Evolutionary conservation across 805 yeast species (phyloP).

Genomic region (Komagataella pastoris): DNA sequence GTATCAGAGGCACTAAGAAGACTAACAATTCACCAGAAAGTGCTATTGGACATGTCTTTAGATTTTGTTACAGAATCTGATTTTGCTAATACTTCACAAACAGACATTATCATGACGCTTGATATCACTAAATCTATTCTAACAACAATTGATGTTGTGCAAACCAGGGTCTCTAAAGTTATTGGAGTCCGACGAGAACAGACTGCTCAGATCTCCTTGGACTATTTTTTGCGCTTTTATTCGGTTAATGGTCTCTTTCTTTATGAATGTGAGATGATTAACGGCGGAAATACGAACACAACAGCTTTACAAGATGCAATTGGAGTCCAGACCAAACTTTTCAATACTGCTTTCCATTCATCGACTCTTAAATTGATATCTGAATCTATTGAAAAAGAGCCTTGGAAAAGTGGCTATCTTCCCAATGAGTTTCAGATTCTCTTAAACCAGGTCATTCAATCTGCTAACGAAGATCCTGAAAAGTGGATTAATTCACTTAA

Average conservation of each 20-base stretch:
- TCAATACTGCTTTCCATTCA: constrained; percentile 40
- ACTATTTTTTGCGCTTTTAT: constrained; percentile 56
- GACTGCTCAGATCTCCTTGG: constrained; percentile 39
- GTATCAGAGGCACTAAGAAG: constrained; percentile 65
- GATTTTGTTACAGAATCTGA: constrained; percentile 23
- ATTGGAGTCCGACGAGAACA: constrained; percentile 67
- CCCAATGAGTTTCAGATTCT: constrained; percentile 29
- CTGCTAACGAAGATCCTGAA: constrained; percentile 31
- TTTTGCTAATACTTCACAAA: constrained; percentile 13
- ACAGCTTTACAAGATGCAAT: constrained; percentile 55
- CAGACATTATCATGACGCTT: constrained; percentile 36
- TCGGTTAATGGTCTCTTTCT: constrained; percentile 56
- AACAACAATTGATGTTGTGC: constrained; percentile 58
- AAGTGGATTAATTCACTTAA: constrained; percentile 31
- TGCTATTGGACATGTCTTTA: constrained; percentile 59
- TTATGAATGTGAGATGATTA: constrained; percentile 67
- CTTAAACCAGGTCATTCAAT: constrained; percentile 35
- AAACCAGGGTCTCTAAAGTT: constrained; percentile 64
- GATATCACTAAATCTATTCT: constrained; percentile 58
- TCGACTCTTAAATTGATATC: constrained; percentile 32
- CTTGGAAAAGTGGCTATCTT: constrained; percentile 69
- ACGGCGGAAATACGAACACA: constrained; percentile 46
- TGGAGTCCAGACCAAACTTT: constrained; percentile 51
- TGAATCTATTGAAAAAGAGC: constrained; percentile 46
- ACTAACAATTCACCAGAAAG: constrained; percentile 65